These are phyloP conservation scores for Kwoniella sp. DNA, from an alignment of 768 basidiomycete species.

Conservation along the genomic window DNA sequence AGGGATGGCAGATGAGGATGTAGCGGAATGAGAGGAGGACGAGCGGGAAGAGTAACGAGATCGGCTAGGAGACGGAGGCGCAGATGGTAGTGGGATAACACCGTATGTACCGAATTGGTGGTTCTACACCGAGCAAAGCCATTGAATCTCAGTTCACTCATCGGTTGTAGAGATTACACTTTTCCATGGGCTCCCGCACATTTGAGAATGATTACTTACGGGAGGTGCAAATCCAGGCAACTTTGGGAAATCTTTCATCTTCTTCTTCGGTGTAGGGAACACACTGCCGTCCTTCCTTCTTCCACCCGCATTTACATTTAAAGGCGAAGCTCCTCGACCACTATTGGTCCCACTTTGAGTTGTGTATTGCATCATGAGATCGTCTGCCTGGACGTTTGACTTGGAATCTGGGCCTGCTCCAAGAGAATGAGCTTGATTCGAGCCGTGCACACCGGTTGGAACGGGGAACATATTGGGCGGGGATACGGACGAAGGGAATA, in stretches of 20 bases:
- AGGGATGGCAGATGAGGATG: constrained; percentile 85
- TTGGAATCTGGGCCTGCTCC: not conserved
- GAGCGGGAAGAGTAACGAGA: constrained; percentile 33
- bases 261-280: constrained; percentile 35
- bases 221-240: constrained; percentile 90
- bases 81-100: constrained; percentile 64
- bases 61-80: constrained; percentile 62
- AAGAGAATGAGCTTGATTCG: not conserved
- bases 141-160: too few species aligned
- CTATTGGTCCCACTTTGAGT: constrained; percentile 12
- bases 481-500: constrained; percentile 34
- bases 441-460: not conserved
- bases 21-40: constrained; percentile 78
- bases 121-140: too few species aligned
- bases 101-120: constrained; percentile 91
- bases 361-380: constrained; percentile 9
- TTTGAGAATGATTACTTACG: too few species aligned
- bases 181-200: too few species aligned
- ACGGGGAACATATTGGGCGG: constrained; percentile 27
- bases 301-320: constrained; percentile 32
- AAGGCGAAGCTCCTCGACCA: constrained; percentile 22
- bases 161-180: too few species aligned
- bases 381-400: constrained; percentile 4
- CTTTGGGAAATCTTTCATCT: constrained; percentile 66
- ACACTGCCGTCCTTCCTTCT: constrained; percentile 1